These are phyloP conservation scores for Fraxinus anomala DNA, from an alignment of 257 asterid genomes.

Conservation along the genomic window DNA sequence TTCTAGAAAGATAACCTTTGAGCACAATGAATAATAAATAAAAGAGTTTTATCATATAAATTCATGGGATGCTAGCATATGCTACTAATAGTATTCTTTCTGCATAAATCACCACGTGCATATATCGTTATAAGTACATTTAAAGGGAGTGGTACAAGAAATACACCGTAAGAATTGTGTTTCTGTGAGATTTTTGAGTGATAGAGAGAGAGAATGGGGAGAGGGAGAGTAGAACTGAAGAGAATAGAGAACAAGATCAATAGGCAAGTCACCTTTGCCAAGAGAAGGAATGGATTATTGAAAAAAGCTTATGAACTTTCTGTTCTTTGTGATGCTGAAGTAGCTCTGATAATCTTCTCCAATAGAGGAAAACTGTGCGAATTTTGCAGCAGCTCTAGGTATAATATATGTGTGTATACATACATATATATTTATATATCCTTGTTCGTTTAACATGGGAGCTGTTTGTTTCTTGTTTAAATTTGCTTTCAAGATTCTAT, in stretches of 20 bases:
- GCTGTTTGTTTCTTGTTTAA: background rate
- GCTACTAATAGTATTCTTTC: conserved; percentile 26
- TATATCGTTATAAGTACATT: conserved; percentile 22
- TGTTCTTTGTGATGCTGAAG: conserved; percentile 93
- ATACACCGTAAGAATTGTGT: conserved; percentile 20
- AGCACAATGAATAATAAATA: too few relatives aligned
- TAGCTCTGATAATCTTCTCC: conserved; percentile 97
- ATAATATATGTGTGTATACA: conserved; percentile 24
- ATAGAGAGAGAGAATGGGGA: conserved; percentile 54
- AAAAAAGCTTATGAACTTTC: conserved; percentile 98
- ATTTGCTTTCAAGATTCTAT: background rate
- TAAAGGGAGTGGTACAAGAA: conserved; percentile 7
- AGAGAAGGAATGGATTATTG: conserved; percentile 88
- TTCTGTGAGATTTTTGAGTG: conserved; percentile 22
- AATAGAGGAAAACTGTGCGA: conserved; percentile 98
- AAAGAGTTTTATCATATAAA: too few relatives aligned
- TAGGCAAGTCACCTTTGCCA: conserved; percentile 95
- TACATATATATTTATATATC: conserved; percentile 24
- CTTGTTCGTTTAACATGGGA: background rate
- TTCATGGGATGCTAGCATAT: conserved; percentile 17
- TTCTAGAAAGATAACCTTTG: too few relatives aligned
- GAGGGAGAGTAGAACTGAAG: conserved; percentile 90
- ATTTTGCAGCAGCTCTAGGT: conserved; percentile 99
- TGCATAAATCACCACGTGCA: conserved; percentile 24
- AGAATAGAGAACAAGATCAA: conserved; percentile 97